phyloP scores from a whole-genome alignment of 805 yeast species.

The Sungouiozyma intestinalis region DNA sequence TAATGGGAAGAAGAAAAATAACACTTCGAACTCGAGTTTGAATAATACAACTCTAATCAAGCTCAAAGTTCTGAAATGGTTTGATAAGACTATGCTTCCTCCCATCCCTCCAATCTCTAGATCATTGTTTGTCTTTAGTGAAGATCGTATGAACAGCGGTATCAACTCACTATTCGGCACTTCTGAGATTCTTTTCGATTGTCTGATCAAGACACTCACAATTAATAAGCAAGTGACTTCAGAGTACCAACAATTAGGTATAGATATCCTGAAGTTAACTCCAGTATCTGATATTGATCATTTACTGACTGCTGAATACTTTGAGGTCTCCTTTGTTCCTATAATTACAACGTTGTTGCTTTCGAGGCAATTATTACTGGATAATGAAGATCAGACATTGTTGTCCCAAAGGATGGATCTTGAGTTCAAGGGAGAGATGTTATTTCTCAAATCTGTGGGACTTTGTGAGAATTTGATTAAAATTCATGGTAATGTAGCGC shows the following conservation, averaged over 20 bases:
- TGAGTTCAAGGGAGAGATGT: not conserved
- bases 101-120: constrained; percentile 25
- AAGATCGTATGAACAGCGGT: constrained; percentile 2
- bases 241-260: constrained; percentile 9
- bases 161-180: constrained; percentile 3
- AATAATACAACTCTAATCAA: constrained; percentile 1
- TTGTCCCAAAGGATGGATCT: not conserved
- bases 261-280: constrained; percentile 7
- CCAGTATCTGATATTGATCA: constrained; percentile 6
- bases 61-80: constrained; percentile 19
- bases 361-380: constrained; percentile 13
- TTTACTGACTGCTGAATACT: constrained; percentile 14
- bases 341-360: constrained; percentile 11
- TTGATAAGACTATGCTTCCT: constrained; percentile 15
- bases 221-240: constrained; percentile 11
- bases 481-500: constrained; percentile 29
- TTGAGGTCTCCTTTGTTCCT: constrained; percentile 18
- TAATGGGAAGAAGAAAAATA: not conserved
- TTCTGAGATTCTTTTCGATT: constrained; percentile 9
- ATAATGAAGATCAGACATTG: not conserved
- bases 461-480: constrained; percentile 29
- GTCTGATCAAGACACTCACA: constrained; percentile 9
- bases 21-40: not conserved
- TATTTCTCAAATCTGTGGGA: constrained; percentile 13
- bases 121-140: constrained; percentile 21